phyloP scores from a whole-genome alignment of 441 rosid genomes.

The Geranium incanum region DNA sequence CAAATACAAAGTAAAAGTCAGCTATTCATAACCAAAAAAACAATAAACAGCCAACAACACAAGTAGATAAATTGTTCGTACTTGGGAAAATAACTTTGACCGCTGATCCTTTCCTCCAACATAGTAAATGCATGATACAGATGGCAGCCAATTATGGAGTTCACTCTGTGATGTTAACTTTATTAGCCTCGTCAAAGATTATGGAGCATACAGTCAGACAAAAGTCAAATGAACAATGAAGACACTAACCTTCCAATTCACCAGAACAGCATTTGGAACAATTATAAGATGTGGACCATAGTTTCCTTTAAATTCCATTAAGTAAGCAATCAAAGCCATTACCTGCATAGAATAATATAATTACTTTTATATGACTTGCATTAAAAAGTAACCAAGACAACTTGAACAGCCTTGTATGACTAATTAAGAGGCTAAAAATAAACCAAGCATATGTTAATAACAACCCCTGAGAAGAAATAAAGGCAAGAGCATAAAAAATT shows the following conservation, averaged over 20 bases:
- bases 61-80: conserved; percentile 25
- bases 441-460: neutral
- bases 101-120: conserved; percentile 96
- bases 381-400: neutral
- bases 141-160: conserved; percentile 91
- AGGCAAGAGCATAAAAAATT: neutral
- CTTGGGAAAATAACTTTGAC: conserved; percentile 92
- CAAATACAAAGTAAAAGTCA: conserved; percentile 23
- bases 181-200: conserved; percentile 22
- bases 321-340: conserved; percentile 97
- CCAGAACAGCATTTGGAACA: conserved; percentile 98
- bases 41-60: conserved; percentile 2
- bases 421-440: neutral
- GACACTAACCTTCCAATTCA: conserved; percentile 94
- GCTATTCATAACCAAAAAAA: conserved; percentile 15
- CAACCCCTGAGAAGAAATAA: neutral
- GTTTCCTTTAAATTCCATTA: conserved; percentile 99
- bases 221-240: conserved; percentile 13
- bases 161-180: conserved; percentile 67
- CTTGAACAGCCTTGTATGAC: neutral
- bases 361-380: conserved; percentile 11
- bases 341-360: conserved; percentile 44
- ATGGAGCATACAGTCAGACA: conserved; percentile 9
- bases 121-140: conserved; percentile 90
- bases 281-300: conserved; percentile 99